Conservation (phyloP, 768 basidiomycete genomes). For the Boletus pseudo-olivaceus region DNA sequence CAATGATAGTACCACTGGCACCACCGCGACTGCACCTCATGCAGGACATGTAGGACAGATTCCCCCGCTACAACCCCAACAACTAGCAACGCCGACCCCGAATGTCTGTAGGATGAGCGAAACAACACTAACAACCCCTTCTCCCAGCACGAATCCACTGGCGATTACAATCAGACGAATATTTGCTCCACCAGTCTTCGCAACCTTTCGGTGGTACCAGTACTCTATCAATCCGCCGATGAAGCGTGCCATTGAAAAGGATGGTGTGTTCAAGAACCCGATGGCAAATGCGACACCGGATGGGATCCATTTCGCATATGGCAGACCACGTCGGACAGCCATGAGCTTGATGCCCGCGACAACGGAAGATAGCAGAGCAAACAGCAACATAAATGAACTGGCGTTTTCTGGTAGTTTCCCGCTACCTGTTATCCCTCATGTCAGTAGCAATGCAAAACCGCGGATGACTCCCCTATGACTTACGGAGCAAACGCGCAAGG, state of each 20-base stretch:
- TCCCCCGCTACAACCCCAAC: constrained; percentile 82
- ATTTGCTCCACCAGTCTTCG: constrained; percentile 49
- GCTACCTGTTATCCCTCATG: constrained; percentile 49
- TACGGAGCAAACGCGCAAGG: constrained; percentile 72
- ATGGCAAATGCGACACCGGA: constrained; percentile 95
- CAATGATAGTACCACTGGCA: neutral
- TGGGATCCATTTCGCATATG: constrained; percentile 76
- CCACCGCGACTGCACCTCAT: constrained; percentile 12
- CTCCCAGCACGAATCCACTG: constrained; percentile 93
- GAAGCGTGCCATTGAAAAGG: constrained; percentile 88
- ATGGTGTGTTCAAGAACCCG: constrained; percentile 93
- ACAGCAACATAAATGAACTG: constrained; percentile 72
- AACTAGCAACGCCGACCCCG: constrained; percentile 74
- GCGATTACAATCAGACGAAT: constrained; percentile 84
- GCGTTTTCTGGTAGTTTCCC: constrained; percentile 79
- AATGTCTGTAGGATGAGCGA: constrained; percentile 69
- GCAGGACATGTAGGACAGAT: constrained; percentile 67
- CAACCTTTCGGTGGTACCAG: constrained; percentile 52
- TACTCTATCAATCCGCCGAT: constrained; percentile 84
- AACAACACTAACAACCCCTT: constrained; percentile 85
- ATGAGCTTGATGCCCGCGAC: constrained; percentile 67
- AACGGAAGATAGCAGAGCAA: constrained; percentile 66
- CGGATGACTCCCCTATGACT: constrained; percentile 24
- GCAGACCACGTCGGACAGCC: constrained; percentile 43
- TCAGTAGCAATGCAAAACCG: neutral